phyloP scores from a whole-genome alignment of 2,329 filamentous ascomycete genomes.

The Stemphylium beticola region DNA sequence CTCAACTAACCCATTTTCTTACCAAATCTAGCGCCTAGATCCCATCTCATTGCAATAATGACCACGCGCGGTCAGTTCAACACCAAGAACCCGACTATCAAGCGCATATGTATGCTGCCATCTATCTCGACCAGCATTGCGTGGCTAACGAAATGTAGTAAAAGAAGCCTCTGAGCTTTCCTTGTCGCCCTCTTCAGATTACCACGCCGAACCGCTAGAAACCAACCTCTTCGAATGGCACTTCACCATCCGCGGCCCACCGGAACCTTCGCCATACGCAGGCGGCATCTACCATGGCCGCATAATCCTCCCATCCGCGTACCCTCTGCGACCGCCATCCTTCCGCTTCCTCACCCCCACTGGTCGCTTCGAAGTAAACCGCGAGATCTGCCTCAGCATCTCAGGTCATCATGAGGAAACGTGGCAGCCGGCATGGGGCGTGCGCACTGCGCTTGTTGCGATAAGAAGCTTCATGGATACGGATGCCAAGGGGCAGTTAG shows the following conservation, averaged over 20 bases:
- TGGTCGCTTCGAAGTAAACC: conserved; percentile 93
- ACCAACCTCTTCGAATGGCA: conserved; percentile 97
- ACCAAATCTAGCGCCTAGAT: neutral
- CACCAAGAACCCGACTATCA: conserved; percentile 81
- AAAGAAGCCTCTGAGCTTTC: conserved; percentile 91
- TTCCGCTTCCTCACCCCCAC: conserved; percentile 94
- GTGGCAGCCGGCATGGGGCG: conserved; percentile 98
- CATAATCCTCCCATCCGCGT: conserved; percentile 86
- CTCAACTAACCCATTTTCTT: neutral
- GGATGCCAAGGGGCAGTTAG: conserved; percentile 84
- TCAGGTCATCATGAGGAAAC: conserved; percentile 96
- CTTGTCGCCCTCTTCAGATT: conserved; percentile 79
- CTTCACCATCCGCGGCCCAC: conserved; percentile 93
- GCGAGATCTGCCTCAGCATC: conserved; percentile 95
- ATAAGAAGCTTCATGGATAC: conserved; percentile 93
- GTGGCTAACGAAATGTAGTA: conserved; percentile 59
- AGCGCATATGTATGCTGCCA: conserved; percentile 73
- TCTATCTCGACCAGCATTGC: conserved; percentile 1
- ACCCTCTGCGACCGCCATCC: conserved; percentile 89
- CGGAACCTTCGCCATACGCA: conserved; percentile 75
- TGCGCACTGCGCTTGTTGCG: conserved; percentile 81
- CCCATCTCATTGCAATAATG: conserved; percentile 34
- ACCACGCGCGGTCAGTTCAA: conserved; percentile 61
- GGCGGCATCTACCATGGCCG: conserved; percentile 92
- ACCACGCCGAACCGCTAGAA: conserved; percentile 83